phyloP scores from a whole-genome alignment of 2,329 filamentous ascomycete species.

The Amphichorda felina region DNA sequence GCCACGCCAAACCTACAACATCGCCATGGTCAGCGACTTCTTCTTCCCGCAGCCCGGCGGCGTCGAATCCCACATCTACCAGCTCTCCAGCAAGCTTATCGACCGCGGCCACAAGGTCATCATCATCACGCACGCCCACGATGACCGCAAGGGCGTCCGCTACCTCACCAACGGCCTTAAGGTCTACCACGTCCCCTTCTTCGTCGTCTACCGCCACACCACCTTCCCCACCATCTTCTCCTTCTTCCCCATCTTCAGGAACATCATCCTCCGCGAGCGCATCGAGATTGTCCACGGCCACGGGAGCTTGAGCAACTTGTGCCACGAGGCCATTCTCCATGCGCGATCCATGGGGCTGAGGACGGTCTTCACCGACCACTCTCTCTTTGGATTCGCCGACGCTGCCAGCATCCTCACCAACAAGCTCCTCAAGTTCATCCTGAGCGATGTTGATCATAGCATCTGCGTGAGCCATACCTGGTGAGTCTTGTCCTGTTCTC shows the following conservation, averaged over 20 bases:
- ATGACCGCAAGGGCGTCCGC: slow-evolving; percentile 79
- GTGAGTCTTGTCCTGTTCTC: slow-evolving; percentile 32
- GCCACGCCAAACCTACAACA: slow-evolving; percentile 50
- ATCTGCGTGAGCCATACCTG: slow-evolving; percentile 98
- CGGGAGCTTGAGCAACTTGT: slow-evolving; percentile 82
- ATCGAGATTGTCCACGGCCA: slow-evolving; percentile 99
- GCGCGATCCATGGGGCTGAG: slow-evolving; percentile 91
- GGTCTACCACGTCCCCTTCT: slow-evolving; percentile 94
- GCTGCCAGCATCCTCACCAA: slow-evolving; percentile 93
- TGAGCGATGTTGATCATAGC: slow-evolving; percentile 96
- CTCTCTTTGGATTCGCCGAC: slow-evolving; percentile 93
- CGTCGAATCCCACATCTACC: slow-evolving; percentile 97
- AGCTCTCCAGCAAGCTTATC: slow-evolving; percentile 89
- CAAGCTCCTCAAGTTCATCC: slow-evolving; percentile 87
- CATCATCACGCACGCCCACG: slow-evolving; percentile 91
- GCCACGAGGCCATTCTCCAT: slow-evolving; percentile 89
- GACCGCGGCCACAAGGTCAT: slow-evolving; percentile 97
- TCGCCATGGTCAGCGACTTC: slow-evolving; percentile 95
- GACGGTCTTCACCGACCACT: slow-evolving; percentile 96
- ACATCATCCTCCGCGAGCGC: slow-evolving; percentile 85
- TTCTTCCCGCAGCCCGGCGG: slow-evolving; percentile 98
- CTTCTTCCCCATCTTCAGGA: slow-evolving; percentile 94
- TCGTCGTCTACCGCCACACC: slow-evolving; percentile 86
- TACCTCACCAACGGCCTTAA: slow-evolving; percentile 97
- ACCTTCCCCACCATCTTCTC: slow-evolving; percentile 97